Percentiles rank a stretch among this genome's conserved stretches.
Conservation (phyloP, 805 yeast genomes). For the Hanseniaspora clermontiae region DNA sequence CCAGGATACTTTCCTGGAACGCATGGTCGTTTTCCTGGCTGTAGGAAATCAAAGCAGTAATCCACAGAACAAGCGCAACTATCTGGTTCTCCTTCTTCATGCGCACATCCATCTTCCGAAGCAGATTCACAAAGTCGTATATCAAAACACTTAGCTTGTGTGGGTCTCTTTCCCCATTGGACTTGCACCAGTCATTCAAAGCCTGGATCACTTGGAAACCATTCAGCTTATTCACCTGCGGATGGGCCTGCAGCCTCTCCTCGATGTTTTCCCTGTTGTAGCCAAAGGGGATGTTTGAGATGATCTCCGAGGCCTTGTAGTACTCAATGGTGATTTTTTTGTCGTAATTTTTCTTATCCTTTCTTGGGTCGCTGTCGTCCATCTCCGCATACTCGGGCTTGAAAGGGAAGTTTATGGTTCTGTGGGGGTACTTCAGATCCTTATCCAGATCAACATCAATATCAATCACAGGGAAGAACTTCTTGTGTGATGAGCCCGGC, state of each 20-base stretch:
- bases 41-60: conserved; percentile 2
- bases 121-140: neutral
- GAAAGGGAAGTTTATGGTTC: neutral
- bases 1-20: conserved; percentile 6
- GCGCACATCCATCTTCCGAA: neutral
- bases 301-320: neutral
- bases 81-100: conserved; percentile 5
- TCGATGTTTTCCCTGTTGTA: neutral
- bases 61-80: conserved; percentile 2
- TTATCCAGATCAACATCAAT: neutral
- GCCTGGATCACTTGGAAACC: conserved; percentile 6
- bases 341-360: neutral
- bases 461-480: neutral
- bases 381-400: neutral
- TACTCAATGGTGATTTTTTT: neutral
- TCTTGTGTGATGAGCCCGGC: neutral
- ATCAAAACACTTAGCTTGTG: neutral
- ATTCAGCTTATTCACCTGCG: conserved; percentile 8
- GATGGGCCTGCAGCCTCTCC: neutral
- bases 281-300: neutral
- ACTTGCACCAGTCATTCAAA: conserved; percentile 6
- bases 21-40: conserved; percentile 5
- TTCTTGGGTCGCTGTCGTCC: neutral
- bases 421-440: neutral
- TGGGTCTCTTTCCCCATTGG: neutral